Evolutionary conservation across 805 yeast species (phyloP).

Genomic region (Ogataea wickerhamii): DNA sequence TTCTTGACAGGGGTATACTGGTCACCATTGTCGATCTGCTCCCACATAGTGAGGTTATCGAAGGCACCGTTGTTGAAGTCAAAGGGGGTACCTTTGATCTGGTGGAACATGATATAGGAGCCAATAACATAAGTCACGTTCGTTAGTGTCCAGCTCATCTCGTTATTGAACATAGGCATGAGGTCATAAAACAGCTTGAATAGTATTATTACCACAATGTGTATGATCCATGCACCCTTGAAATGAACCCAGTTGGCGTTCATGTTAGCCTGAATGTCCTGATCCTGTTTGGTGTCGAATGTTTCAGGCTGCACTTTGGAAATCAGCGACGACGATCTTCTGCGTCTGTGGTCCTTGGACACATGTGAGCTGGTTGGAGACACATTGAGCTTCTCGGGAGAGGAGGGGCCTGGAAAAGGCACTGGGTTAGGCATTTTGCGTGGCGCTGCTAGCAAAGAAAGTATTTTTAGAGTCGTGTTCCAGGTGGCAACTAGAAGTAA

Average conservation of each 20-base stretch:
- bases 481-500: background rate
- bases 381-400: slow-evolving; percentile 32
- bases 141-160: slow-evolving; percentile 91
- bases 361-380: slow-evolving; percentile 33
- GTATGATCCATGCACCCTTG: slow-evolving; percentile 96
- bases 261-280: slow-evolving; percentile 79
- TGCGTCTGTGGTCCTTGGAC: slow-evolving; percentile 36
- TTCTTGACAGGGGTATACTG: slow-evolving; percentile 96
- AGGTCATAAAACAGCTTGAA: slow-evolving; percentile 75
- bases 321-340: slow-evolving; percentile 85
- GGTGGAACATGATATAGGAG: slow-evolving; percentile 92
- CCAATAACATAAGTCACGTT: slow-evolving; percentile 88
- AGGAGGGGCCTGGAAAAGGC: slow-evolving; percentile 32
- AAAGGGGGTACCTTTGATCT: slow-evolving; percentile 95
- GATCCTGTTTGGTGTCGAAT: slow-evolving; percentile 88
- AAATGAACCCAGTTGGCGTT: slow-evolving; percentile 96
- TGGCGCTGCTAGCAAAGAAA: slow-evolving; percentile 1
- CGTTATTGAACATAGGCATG: slow-evolving; percentile 74
- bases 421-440: slow-evolving; percentile 20
- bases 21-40: slow-evolving; percentile 85
- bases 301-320: slow-evolving; percentile 94
- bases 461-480: background rate
- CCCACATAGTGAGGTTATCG: slow-evolving; percentile 98
- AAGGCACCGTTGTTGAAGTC: slow-evolving; percentile 96
- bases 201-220: slow-evolving; percentile 73